phyloP scores from a whole-genome alignment of 129 eudicot genomes.

The Flaveria linearis region DNA sequence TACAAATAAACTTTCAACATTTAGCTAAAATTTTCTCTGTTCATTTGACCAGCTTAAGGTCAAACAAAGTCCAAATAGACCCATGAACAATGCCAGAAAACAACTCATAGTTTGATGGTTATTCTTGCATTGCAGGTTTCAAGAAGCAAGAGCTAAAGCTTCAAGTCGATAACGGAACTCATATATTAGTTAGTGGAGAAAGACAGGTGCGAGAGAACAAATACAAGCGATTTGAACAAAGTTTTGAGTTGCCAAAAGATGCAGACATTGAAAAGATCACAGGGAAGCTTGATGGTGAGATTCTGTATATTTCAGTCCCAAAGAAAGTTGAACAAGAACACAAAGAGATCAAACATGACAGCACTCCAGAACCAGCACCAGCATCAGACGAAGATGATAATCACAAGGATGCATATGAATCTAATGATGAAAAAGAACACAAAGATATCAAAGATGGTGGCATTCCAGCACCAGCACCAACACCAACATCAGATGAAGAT shows the following conservation, averaged over 20 bases:
- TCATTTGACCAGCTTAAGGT: not conserved
- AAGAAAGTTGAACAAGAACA: slow-evolving; percentile 31
- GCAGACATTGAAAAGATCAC: slow-evolving; percentile 48
- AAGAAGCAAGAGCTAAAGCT: slow-evolving; percentile 51
- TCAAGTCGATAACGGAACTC: slow-evolving; percentile 48
- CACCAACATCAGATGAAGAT: not conserved
- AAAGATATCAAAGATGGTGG: slow-evolving; percentile 21
- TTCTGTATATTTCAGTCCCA: slow-evolving; percentile 50
- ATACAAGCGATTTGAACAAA: slow-evolving; percentile 49
- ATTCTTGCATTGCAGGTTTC: slow-evolving; percentile 44
- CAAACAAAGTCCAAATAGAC: not conserved
- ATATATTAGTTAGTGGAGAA: slow-evolving; percentile 59
- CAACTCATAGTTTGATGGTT: slow-evolving; percentile 4
- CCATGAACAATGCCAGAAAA: not conserved
- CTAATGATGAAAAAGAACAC: slow-evolving; percentile 16
- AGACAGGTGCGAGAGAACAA: slow-evolving; percentile 46
- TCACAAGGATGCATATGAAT: slow-evolving; percentile 21
- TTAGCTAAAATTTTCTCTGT: not conserved
- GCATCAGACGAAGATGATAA: slow-evolving; percentile 5
- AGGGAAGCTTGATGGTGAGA: slow-evolving; percentile 52
- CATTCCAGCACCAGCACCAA: slow-evolving; percentile 15
- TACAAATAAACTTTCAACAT: slow-evolving; percentile 2
- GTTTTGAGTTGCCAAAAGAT: slow-evolving; percentile 49
- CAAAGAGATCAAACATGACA: slow-evolving; percentile 22
- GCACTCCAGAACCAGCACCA: slow-evolving; percentile 8